Evolutionary conservation across 768 basidiomycete genomes (phyloP), one percentile per base, ranked within the genome.

Genomic region (Mycena sanguinolenta): DNA sequence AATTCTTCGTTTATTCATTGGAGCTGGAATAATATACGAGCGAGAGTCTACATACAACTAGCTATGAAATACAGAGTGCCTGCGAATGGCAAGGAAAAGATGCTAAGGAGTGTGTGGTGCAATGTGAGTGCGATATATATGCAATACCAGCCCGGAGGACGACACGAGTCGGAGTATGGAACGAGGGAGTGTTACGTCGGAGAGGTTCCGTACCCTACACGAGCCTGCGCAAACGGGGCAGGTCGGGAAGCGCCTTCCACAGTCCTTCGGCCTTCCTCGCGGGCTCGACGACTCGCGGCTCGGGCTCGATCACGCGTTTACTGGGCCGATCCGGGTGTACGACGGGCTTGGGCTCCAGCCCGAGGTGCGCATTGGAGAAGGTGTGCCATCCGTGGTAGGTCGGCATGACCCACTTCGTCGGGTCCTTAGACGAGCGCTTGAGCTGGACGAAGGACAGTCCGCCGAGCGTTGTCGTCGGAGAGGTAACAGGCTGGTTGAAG

Each of bases 401-500:
- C 32, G 68, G 62, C 30, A 70, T 21, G 17, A 58, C 27, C n/a
- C 10, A 65, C 14, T 28, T 55, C 2, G 17, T 23, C 0, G 63
- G 63, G 14, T 62, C 39, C 4, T 21, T 39, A 3, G 60, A 38
- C 16, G 52, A 55, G 2, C 38, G 52, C 25, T 38, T 64, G 38
- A 36, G 52, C 9, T 27, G 12, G 38, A 44, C 25, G 4, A 12
- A 64, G 7, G 63, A 64, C n/a, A 9, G 30, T 1, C 23, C 9
- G 6, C 12, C 6, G 64, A 54, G 19, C 39, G 6, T 34, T 10
- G 32, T 34, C 32, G 32, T 34, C 10, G 65, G 2, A 21, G 57
- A 81, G 70, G n/a, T n/a, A n/a, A n/a, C n/a, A n/a, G 84, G 67
- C 12, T n/a, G 28, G 2, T 42, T 13, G 58, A 21, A 34, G 23